A percentile compares a stretch with the other conserved stretches of the same genome.
These are phyloP conservation scores for Parathielavia appendiculata DNA, from an alignment of 495 filamentous ascomycete genomes.

Conservation along the genomic window DNA sequence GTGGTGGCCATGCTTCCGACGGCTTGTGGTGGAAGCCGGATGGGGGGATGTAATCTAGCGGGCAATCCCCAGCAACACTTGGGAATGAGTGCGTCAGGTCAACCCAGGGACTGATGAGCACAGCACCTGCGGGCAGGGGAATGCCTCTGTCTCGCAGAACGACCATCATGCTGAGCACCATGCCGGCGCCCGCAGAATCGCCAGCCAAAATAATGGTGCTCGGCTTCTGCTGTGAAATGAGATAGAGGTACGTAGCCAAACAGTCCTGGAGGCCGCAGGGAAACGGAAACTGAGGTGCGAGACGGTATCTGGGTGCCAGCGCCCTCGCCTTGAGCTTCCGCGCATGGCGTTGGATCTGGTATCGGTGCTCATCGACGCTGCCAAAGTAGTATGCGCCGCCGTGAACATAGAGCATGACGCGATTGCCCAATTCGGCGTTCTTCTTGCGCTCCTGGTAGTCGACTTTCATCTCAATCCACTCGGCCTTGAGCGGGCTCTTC, in stretches of 20 bases:
- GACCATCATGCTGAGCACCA: constrained; percentile 76
- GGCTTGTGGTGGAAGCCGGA: constrained; percentile 84
- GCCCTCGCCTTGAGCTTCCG: constrained; percentile 86
- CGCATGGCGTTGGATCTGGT: constrained; percentile 93
- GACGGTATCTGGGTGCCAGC: constrained; percentile 79
- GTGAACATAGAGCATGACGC: constrained; percentile 90
- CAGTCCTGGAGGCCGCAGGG: constrained; percentile 88
- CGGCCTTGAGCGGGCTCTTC: constrained; percentile 61
- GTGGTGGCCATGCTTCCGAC: constrained; percentile 83
- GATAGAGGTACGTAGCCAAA: constrained; percentile 76
- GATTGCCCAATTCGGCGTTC: constrained; percentile 51
- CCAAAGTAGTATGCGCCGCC: constrained; percentile 73
- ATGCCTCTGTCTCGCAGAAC: constrained; percentile 74
- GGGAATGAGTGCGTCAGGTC: constrained; percentile 94
- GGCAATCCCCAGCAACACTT: constrained; percentile 67
- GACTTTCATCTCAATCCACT: constrained; percentile 92
- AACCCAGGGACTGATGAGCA: constrained; percentile 89
- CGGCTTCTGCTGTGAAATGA: constrained; percentile 67
- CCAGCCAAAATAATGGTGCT: constrained; percentile 76
- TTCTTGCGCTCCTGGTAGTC: constrained; percentile 69
- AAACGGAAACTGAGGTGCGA: constrained; percentile 92
- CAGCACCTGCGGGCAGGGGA: constrained; percentile 79
- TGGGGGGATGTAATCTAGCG: constrained; percentile 78
- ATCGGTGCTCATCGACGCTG: constrained; percentile 89
- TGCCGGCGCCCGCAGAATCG: constrained; percentile 85